Conservation (phyloP, 768 basidiomycete species). For the Pleurotus pulmonarius region DNA sequence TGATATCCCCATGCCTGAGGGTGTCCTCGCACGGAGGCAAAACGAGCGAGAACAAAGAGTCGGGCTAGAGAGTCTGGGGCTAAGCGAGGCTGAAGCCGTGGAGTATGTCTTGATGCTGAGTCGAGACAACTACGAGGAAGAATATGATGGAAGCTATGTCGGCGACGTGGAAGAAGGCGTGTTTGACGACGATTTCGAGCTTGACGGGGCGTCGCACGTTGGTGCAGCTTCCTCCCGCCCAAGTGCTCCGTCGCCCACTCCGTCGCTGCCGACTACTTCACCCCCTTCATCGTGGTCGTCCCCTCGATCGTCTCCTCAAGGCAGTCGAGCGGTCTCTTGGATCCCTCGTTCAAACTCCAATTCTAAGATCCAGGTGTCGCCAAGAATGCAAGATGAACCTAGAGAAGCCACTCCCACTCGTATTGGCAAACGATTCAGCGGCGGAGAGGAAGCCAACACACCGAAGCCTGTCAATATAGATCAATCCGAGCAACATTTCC, state of each 20-base stretch:
- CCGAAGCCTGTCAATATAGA: constrained; percentile 15
- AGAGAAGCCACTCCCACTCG: constrained; percentile 45
- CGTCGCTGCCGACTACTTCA: constrained; percentile 17
- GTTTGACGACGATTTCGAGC: constrained; percentile 55
- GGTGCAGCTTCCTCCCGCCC: not conserved
- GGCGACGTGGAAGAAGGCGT: constrained; percentile 45
- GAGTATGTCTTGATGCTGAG: constrained; percentile 85
- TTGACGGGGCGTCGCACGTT: constrained; percentile 21
- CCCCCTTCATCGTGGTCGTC: constrained; percentile 15
- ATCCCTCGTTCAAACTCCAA: constrained; percentile 33
- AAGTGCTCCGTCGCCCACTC: constrained; percentile 15
- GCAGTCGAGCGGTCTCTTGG: constrained; percentile 14
- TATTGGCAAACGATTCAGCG: constrained; percentile 16
- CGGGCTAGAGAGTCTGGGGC: constrained; percentile 58
- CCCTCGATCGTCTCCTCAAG: constrained; percentile 15
- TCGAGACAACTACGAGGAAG: constrained; percentile 58
- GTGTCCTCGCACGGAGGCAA: constrained; percentile 49
- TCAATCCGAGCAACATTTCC: constrained; percentile 6
- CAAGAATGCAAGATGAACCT: constrained; percentile 45
- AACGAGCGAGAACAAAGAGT: constrained; percentile 53
- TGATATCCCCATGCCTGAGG: not conserved
- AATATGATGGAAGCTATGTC: constrained; percentile 12
- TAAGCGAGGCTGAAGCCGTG: constrained; percentile 70
- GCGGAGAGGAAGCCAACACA: constrained; percentile 28
- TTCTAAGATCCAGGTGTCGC: constrained; percentile 55